These are phyloP conservation scores for Senna siamea DNA, from an alignment of 306 rosid species.

Conservation along the genomic window DNA sequence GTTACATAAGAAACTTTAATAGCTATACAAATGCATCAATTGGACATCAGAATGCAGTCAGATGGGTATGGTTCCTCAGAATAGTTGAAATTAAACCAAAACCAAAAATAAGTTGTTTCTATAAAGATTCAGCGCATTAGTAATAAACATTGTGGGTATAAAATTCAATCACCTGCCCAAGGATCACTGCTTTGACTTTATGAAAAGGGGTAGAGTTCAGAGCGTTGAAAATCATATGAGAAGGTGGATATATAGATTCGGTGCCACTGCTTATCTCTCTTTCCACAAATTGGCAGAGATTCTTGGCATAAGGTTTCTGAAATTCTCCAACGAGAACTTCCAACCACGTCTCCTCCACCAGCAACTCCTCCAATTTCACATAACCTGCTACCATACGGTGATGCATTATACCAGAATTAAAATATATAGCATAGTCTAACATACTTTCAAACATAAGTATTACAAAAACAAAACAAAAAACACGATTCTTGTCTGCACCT, in stretches of 20 bases:
- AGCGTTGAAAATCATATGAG: constrained; percentile 85
- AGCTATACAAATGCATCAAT: no score
- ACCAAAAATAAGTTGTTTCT: background rate
- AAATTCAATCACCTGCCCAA: constrained; percentile 61
- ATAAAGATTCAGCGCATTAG: background rate
- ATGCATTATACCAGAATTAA: background rate
- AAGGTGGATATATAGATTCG: constrained; percentile 71
- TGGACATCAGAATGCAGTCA: background rate
- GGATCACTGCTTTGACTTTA: constrained; percentile 77
- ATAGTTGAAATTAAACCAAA: background rate
- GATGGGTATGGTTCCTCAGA: background rate
- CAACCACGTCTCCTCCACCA: constrained; percentile 85
- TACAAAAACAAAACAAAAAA: background rate
- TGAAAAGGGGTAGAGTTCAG: constrained; percentile 85
- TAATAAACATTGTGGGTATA: background rate
- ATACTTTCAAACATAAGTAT: background rate
- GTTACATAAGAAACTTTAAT: no score
- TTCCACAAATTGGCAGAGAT: constrained; percentile 69
- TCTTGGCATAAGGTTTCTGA: constrained; percentile 70
- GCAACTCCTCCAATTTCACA: constrained; percentile 66
- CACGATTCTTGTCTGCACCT: constrained; percentile 25
- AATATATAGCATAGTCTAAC: background rate
- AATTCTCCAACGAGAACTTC: constrained; percentile 71
- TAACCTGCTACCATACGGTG: constrained; percentile 2
- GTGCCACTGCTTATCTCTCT: constrained; percentile 49